Evolutionary conservation across 2,329 filamentous ascomycete genomes (phyloP), one percentile per base, ranked within the genome.

Genomic region (Calonectria ilicicola): DNA sequence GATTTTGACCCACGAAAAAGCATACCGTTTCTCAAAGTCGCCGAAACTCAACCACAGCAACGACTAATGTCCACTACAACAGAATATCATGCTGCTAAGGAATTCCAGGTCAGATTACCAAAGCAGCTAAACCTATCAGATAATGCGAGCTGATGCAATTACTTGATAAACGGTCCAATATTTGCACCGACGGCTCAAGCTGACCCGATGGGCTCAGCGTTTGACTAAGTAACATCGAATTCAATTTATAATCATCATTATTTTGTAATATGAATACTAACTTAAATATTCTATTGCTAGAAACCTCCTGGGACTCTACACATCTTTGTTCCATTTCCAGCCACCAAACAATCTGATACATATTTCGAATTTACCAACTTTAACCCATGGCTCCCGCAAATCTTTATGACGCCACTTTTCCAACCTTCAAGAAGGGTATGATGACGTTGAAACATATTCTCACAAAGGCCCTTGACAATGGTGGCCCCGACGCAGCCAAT

Each of bases 81-180:
- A 8, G 8, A 29, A 29, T 29, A 29, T 29, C 4, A n/a, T n/a
- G 29, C 29, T 4, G 8, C 29, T 8, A 5, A 29, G 8, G 8
- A 4, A 29, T 29, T 29, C 8, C 29, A 29, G 5, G 9, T 9
- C 9, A 32, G 9, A 2, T 9, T 9, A 32, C 29, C 9, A 32
- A 32, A 2, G 1, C 9, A 32, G 1, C 9, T 5, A 32, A 2
- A 9, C 1, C 29, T 32, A 32, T 32, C 1, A 2, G 5, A 32
- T 2, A 32, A 2, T 9, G 29, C 9, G 9, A 32, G 29, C 29
- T 32, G n/a, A n/a, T 32, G 29, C 2, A 12, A 42, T 15, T 10
- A 10, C 14, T 15, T 14, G 5, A 42, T 42, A 15, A 4, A 42
- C 19, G 40, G 40, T 7, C 40, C 15, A 7, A 42, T 42, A 42